Percentiles rank a stretch among this genome's conserved stretches.
These are phyloP conservation scores for Volvox africanus DNA, from an alignment of 139 green algal species.

Conservation along the genomic window DNA sequence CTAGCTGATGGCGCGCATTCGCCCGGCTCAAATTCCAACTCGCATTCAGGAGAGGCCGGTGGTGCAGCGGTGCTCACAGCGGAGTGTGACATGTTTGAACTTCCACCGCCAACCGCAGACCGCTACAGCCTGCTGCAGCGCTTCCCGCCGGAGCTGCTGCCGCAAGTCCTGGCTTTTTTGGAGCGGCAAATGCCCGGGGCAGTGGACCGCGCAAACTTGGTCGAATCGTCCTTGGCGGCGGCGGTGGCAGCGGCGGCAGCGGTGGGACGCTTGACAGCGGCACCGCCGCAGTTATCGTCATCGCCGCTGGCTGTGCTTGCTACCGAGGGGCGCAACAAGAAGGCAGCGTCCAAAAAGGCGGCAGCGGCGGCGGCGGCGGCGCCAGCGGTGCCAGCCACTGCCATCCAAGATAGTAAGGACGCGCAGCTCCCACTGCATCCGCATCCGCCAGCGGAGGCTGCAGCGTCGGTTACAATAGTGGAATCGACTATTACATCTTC, in stretches of 20 bases:
- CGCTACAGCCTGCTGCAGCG: constrained; percentile 48
- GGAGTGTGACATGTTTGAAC: not conserved
- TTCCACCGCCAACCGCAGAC: constrained; percentile 12
- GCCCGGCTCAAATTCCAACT: not conserved
- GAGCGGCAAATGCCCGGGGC: not conserved
- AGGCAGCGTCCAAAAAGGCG: not conserved
- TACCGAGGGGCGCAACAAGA: not conserved
- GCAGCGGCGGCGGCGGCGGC: not conserved
- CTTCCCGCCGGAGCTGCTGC: constrained; percentile 44
- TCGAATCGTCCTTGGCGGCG: not conserved
- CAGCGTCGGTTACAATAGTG: not conserved
- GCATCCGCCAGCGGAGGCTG: not conserved
- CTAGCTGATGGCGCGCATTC: too few relatives aligned
- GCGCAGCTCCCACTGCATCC: not conserved
- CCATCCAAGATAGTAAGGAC: too few relatives aligned
- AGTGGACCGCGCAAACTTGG: too few relatives aligned
- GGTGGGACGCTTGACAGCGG: not conserved
- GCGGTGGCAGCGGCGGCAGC: constrained; percentile 22
- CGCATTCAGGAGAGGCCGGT: not conserved
- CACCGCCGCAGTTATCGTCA: not conserved
- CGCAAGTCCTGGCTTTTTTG: constrained; percentile 27
- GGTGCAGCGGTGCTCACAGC: not conserved
- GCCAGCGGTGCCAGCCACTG: not conserved
- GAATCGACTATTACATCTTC: too few relatives aligned
- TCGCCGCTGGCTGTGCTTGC: not conserved